Base-by-base conservation (phyloP, 2,329 filamentous ascomycete genomes). In the Botrytis hyacinthi region DNA sequence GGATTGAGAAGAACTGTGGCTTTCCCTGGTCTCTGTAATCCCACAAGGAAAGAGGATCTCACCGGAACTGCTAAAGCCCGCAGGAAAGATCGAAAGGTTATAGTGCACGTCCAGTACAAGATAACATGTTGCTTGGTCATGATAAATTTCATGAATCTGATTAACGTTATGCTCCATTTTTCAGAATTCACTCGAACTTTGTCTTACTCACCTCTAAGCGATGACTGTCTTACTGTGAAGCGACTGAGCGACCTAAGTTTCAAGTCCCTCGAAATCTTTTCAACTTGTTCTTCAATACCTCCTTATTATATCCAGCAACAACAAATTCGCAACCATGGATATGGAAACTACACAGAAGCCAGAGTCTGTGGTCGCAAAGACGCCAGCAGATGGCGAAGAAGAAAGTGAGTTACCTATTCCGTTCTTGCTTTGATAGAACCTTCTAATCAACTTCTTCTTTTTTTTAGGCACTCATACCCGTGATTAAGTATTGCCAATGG, bases 51-150 rank as follows among this genome's bases (percentile, higher is more conserved):
- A 12, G 48, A n/a, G 4, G 1, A 22, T 26, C 22, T 26, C 5
- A 51, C 48, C 4, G 9, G 1, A 51, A 12, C 44, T 20, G 44
- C 3, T 22, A 46, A 46, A 22, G 46, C 22, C n/a, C 26, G 48
- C 2, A 46, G 18, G 44, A 46, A 22, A 46, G 20, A 46, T 16
- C 22, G 26, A 12, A 51, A 51, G 48, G 10, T 51, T 14, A 51
- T 2, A 2, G 22, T n/a, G 26, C 4, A 51, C 26, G 22, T n/a
- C 5, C 14, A 12, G 4, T 51, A 51, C 4, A 51, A n/a, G 10
- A 2, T 7, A 1, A 3, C 10, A 51, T 14, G 1, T n/a, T n/a
- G 3, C n/a, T n/a, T n/a, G 48, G 22, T 0, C 1, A 51, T 0
- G 14, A 12, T 51, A 4, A 26, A 48, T 26, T 22, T 22, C 22